These are phyloP conservation scores for Pichia norvegensis DNA, from an alignment of 1,139 yeast species.

Conservation along the genomic window DNA sequence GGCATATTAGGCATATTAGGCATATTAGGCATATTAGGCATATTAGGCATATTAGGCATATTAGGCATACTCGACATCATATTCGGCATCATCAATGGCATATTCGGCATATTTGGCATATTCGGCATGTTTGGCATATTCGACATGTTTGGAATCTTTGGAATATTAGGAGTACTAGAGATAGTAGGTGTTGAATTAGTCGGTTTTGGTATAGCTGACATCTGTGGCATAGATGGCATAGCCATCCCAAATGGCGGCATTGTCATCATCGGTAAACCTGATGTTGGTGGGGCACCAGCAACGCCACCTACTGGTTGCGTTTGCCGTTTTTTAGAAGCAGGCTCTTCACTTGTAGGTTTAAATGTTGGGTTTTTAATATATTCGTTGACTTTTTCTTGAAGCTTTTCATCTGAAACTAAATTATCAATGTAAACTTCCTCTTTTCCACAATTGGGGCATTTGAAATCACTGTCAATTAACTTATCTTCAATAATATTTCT, in stretches of 20 bases:
- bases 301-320: conserved; percentile 8
- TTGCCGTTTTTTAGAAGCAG: conserved; percentile 17
- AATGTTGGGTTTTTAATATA: conserved; percentile 7
- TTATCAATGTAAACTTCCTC: conserved; percentile 73
- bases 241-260: conserved; percentile 15
- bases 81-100: conserved; percentile 11
- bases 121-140: background rate
- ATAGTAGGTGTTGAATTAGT: background rate
- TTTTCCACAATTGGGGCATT: conserved; percentile 78
- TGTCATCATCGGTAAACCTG: conserved; percentile 7
- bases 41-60: background rate
- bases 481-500: conserved; percentile 61
- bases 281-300: conserved; percentile 8
- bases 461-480: conserved; percentile 76
- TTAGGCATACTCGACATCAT: background rate
- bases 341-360: conserved; percentile 6
- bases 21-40: conserved; percentile 9
- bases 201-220: background rate
- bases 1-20: conserved; percentile 1
- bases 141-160: background rate
- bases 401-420: conserved; percentile 51
- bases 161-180: background rate
- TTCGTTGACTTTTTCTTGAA: conserved; percentile 35
- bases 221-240: background rate
- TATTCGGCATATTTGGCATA: background rate